Percentiles rank a stretch among this genome's conserved stretches.
phyloP scores from a whole-genome alignment of 345 rosid genomes.

The Aurinia saxatilis region DNA sequence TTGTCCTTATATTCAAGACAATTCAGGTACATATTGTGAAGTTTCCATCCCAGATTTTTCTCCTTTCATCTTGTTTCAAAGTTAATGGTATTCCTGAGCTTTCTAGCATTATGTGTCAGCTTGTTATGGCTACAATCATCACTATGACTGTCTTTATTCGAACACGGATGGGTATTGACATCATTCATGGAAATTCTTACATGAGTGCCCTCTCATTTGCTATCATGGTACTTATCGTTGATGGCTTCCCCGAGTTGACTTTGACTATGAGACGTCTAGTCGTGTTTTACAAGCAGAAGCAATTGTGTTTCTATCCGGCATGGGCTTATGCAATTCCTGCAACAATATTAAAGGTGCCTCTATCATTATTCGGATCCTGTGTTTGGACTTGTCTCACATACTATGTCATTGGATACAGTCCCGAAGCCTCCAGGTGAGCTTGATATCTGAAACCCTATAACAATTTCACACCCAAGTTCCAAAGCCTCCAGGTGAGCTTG shows the following conservation, averaged over 20 bases:
- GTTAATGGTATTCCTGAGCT: neutral
- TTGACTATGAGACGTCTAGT: constrained; percentile 72
- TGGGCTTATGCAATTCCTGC: constrained; percentile 88
- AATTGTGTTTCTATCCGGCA: constrained; percentile 70
- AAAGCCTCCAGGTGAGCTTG: no score
- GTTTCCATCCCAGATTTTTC: neutral
- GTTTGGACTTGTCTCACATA: constrained; percentile 64
- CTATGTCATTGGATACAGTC: constrained; percentile 72
- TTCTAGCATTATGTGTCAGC: constrained; percentile 36
- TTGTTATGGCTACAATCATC: constrained; percentile 42
- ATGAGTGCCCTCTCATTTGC: constrained; percentile 63
- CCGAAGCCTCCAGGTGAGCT: constrained; percentile 59
- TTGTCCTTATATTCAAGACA: constrained; percentile 60
- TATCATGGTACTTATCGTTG: constrained; percentile 48
- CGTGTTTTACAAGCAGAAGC: constrained; percentile 90
- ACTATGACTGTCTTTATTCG: constrained; percentile 59
- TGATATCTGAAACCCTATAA: no score
- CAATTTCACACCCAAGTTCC: neutral
- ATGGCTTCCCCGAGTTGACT: constrained; percentile 73
- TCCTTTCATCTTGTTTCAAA: neutral
- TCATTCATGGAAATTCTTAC: constrained; percentile 61
- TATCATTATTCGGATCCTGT: constrained; percentile 50
- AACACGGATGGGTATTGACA: constrained; percentile 63
- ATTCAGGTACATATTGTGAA: constrained; percentile 25
- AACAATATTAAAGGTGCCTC: constrained; percentile 76